phyloP scores from a whole-genome alignment of 176 grass and related monocot species.

The Leersia perrieri region DNA sequence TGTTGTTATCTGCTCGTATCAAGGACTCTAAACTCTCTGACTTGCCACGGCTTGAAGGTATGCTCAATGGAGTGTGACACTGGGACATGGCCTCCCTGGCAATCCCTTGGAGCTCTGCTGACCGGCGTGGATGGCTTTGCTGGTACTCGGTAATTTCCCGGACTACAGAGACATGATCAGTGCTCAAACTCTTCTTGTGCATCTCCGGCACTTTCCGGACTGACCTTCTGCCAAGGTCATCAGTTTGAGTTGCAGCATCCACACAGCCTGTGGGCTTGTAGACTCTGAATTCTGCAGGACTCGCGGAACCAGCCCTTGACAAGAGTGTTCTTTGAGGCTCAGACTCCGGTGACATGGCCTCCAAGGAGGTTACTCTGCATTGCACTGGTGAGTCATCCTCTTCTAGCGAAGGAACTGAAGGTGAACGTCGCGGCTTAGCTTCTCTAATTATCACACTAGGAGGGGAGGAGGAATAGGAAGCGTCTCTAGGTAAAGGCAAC shows the following conservation, averaged over 20 bases:
- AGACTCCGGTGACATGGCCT: slow-evolving; percentile 35
- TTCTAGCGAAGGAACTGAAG: slow-evolving; percentile 40
- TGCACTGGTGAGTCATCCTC: slow-evolving; percentile 53
- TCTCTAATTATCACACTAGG: slow-evolving; percentile 50
- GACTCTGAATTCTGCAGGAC: slow-evolving; percentile 41
- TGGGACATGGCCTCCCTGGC: slow-evolving; percentile 39
- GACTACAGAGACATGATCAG: slow-evolving; percentile 38
- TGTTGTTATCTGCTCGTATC: slow-evolving; percentile 54
- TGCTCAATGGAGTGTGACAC: slow-evolving; percentile 37
- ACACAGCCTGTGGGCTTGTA: slow-evolving; percentile 44
- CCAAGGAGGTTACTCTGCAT: slow-evolving; percentile 1
- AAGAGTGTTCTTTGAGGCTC: slow-evolving; percentile 29
- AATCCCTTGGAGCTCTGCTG: slow-evolving; percentile 33
- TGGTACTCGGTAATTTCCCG: slow-evolving; percentile 32
- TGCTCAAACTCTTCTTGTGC: slow-evolving; percentile 41
- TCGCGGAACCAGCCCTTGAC: slow-evolving; percentile 29
- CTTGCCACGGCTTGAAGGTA: slow-evolving; percentile 36
- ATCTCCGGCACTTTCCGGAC: slow-evolving; percentile 12
- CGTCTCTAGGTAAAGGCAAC: slow-evolving; percentile 45
- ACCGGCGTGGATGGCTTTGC: slow-evolving; percentile 27
- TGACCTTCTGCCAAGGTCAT: slow-evolving; percentile 41
- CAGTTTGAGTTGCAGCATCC: slow-evolving; percentile 88
- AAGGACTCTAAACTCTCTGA: slow-evolving; percentile 86
- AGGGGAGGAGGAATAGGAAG: slow-evolving; percentile 58
- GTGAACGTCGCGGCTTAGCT: slow-evolving; percentile 37